Percentiles rank a stretch among this genome's conserved stretches.
Conservation (phyloP, 2,329 filamentous ascomycete genomes). For the Teratosphaeria gauchensis region DNA sequence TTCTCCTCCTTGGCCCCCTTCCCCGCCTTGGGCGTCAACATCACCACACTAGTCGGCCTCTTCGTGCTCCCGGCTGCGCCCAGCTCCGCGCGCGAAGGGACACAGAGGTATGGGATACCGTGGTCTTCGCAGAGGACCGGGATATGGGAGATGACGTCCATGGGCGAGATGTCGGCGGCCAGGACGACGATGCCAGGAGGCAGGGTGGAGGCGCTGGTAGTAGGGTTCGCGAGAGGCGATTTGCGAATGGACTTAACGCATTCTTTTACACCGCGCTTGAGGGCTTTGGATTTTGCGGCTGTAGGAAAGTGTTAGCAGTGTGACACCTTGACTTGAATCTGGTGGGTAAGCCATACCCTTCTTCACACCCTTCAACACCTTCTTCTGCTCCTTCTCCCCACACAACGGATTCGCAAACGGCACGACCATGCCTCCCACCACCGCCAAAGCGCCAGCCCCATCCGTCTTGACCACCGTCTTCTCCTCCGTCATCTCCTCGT, state of each 20-base stretch:
- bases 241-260: conserved; percentile 98
- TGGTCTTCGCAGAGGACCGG: conserved; percentile 97
- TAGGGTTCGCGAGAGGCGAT: conserved; percentile 59
- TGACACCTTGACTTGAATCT: not conserved
- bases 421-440: conserved; percentile 51
- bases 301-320: conserved; percentile 6
- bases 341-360: conserved; percentile 37
- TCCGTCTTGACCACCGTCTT: conserved; percentile 27
- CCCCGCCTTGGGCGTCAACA: conserved; percentile 54
- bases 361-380: conserved; percentile 56
- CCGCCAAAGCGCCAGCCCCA: conserved; percentile 32
- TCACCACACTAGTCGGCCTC: conserved; percentile 90
- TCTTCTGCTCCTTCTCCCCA: conserved; percentile 64
- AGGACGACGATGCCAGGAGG: conserved; percentile 75
- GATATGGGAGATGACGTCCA: conserved; percentile 97
- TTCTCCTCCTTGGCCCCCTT: conserved; percentile 35
- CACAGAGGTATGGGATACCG: conserved; percentile 93
- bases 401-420: conserved; percentile 76
- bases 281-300: conserved; percentile 91
- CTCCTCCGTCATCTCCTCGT: conserved; percentile 31
- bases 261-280: conserved; percentile 98
- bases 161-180: conserved; percentile 92
- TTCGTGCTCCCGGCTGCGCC: conserved; percentile 91
- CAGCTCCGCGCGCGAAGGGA: conserved; percentile 83
- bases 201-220: conserved; percentile 24